Conservation (phyloP, 2,329 filamentous ascomycete genomes). For the Hymenoscyphus linearis region DNA sequence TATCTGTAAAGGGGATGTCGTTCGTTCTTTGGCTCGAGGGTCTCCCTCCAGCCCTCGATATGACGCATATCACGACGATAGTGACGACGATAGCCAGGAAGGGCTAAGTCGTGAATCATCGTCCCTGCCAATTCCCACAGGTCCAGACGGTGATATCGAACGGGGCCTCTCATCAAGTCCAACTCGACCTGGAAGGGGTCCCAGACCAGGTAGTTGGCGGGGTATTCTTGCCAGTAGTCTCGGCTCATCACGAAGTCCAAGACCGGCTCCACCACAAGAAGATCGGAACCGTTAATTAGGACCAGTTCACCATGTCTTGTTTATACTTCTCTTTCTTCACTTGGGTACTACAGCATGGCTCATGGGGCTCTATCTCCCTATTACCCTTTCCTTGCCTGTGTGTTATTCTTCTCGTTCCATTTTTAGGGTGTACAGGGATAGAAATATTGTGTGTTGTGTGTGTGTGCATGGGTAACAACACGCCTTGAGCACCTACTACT, state of each 20-base stretch:
- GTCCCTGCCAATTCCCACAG: conserved; percentile 30
- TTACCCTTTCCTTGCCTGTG: neutral
- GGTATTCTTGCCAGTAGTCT: conserved; percentile 23
- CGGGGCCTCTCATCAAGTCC: conserved; percentile 22
- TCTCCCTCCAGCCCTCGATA: conserved; percentile 30
- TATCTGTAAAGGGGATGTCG: conserved; percentile 97
- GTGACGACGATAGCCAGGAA: conserved; percentile 40
- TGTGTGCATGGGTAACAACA: neutral
- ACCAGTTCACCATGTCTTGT: neutral
- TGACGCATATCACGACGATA: conserved; percentile 35
- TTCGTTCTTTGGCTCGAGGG: conserved; percentile 56
- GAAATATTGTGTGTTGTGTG: neutral
- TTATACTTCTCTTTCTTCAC: conserved; percentile 2
- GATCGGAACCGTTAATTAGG: conserved; percentile 26
- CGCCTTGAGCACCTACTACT: neutral
- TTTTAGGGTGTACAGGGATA: conserved; percentile 19
- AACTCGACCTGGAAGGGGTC: conserved; percentile 13
- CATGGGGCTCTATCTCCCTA: neutral
- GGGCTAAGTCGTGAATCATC: conserved; percentile 42
- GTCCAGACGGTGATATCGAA: conserved; percentile 22
- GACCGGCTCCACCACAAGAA: conserved; percentile 17
- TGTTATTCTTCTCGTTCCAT: neutral
- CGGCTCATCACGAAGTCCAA: conserved; percentile 21
- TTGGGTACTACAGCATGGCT: neutral
- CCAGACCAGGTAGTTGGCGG: conserved; percentile 21